These are phyloP conservation scores for Medicago ruthenica DNA, from an alignment of 306 rosid species.

Conservation along the genomic window DNA sequence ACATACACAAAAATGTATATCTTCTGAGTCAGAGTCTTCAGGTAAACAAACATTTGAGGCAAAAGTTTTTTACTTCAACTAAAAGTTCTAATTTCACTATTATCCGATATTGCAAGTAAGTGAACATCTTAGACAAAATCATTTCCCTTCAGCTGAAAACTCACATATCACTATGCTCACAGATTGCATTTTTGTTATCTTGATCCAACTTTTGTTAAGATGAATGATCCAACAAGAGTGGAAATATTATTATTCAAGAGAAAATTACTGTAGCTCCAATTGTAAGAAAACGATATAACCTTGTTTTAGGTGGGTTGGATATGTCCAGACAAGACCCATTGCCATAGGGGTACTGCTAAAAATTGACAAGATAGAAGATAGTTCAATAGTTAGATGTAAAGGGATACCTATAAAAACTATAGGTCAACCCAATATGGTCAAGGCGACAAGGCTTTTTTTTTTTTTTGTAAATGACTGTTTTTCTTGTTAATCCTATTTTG, in stretches of 20 bases:
- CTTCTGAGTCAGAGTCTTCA: not conserved
- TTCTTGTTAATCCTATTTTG: too few relatives aligned
- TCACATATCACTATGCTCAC: not conserved
- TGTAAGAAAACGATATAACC: not conserved
- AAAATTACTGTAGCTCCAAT: not conserved
- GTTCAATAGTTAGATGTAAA: not conserved
- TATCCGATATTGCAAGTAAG: not conserved
- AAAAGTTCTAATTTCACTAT: not conserved
- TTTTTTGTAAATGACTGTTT: too few relatives aligned
- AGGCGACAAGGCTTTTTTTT: not conserved
- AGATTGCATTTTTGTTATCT: not conserved
- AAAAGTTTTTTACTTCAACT: not conserved
- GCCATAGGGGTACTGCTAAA: not conserved
- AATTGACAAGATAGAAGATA: not conserved
- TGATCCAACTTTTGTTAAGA: not conserved
- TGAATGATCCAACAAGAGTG: not conserved
- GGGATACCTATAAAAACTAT: not conserved
- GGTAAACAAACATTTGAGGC: not conserved
- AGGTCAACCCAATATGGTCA: not conserved
- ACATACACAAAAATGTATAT: not conserved
- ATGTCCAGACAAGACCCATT: not conserved
- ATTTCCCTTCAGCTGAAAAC: not conserved
- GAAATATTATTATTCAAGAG: not conserved
- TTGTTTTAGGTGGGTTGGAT: not conserved
- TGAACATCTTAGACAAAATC: not conserved